These are phyloP conservation scores for Globisporangium nagaii DNA, from an alignment of 352 stramenopile species.

Conservation along the genomic window DNA sequence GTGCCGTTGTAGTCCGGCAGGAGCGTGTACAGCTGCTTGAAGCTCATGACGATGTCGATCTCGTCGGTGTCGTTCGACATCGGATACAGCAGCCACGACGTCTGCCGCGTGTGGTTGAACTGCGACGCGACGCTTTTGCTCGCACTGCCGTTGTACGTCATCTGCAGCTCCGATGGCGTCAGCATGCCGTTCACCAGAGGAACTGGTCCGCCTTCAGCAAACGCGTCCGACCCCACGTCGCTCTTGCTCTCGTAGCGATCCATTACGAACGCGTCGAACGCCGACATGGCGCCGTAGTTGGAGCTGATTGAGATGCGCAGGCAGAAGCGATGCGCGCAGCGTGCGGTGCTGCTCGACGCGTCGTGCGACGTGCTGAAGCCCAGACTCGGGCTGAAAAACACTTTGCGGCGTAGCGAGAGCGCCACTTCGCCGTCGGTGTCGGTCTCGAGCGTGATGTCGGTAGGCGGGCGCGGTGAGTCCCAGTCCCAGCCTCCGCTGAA, in stretches of 20 bases:
- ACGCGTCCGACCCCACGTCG: constrained; percentile 4
- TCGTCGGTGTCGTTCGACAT: constrained; percentile 14
- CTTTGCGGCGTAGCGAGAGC: constrained; percentile 1
- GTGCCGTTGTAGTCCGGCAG: constrained; percentile 28
- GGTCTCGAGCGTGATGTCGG: constrained; percentile 1
- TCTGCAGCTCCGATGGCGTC: constrained; percentile 11
- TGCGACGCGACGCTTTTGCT: background rate
- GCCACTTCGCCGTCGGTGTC: background rate
- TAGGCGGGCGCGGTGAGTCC: background rate
- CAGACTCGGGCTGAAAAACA: background rate
- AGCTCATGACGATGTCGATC: constrained; percentile 44
- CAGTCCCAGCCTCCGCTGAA: constrained; percentile 3
- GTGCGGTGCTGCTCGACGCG: background rate
- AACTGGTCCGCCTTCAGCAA: constrained; percentile 4
- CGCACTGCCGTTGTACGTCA: background rate
- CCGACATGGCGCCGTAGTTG: constrained; percentile 37
- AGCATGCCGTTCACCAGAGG: constrained; percentile 30
- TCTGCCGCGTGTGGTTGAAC: constrained; percentile 26
- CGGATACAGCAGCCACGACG: constrained; percentile 35
- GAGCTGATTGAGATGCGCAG: constrained; percentile 35
- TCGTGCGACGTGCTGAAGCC: background rate
- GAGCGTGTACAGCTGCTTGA: constrained; percentile 54
- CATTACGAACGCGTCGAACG: constrained; percentile 46
- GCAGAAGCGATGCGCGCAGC: constrained; percentile 14
- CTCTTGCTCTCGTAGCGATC: constrained; percentile 31